Base-by-base conservation (phyloP, 2,329 filamentous ascomycete genomes). In the Neoascochyta sp. region DNA sequence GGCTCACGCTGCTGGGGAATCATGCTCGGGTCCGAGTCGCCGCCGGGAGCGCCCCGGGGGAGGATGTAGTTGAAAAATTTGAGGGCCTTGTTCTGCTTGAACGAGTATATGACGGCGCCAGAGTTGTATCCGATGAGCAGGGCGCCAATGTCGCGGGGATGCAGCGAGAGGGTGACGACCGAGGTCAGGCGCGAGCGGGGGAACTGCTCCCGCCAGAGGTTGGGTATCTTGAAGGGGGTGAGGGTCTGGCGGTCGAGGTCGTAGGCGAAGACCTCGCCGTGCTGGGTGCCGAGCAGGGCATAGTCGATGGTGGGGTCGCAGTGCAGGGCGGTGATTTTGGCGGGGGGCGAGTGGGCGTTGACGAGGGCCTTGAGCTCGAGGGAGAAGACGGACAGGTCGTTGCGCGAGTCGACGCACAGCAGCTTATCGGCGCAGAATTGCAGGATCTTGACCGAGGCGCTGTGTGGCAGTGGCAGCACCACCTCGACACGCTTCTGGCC, bases 221-320 rank as follows among this genome's bases (percentile, higher is more conserved):
- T 95, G 9, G 87, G 83, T 29, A 98, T 78, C 34, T 78, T 80
- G 62, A 95, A 89, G 1, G 81, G 78, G 9, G 87, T 79, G 37
- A 92, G 67, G 16, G 73, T 71, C 55, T 86, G 80, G 36, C 89
- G 76, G 55, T 96, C 92, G 33, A 98, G 71, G 60, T 98, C 92
- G 58, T 90, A 98, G n/a, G 87, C 86, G 37, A 90, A 74, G 8
- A 96, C 73, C 35, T 96, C 89, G 38, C 90, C 88, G 53, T 76
- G 85, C 43, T 85, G 79, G 41, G 88, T 68, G 9, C 88, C 92
- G 24, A 96, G 69, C 40, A 98, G 83, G 20, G 83, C 87, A 79
- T 93, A 98, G 62, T 98, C 92, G 38, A 98, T 71, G 67, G 86
- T 86, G 1, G 90, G 87, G 58, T 98, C 92, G 6, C 84, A 88